Percentiles rank a stretch among this genome's conserved stretches.
Conservation (phyloP, 1,284 basidiomycete species). For the Sporisorium scitamineum region DNA sequence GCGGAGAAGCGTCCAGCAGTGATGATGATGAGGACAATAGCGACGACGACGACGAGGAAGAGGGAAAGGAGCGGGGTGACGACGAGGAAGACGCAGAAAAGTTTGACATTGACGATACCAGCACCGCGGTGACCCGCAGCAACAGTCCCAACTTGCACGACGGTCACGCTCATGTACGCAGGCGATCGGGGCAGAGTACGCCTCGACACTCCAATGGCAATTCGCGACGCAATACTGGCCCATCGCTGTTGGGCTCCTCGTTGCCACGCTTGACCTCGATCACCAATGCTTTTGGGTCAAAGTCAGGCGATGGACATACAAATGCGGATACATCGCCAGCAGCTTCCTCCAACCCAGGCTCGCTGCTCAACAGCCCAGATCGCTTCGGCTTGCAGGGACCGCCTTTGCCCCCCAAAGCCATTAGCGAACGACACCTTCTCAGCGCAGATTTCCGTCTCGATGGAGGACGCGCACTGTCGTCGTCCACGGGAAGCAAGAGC, state of each 20-base stretch:
- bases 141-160: slow-evolving; percentile 43
- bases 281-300: slow-evolving; percentile 23
- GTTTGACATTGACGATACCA: slow-evolving; percentile 67
- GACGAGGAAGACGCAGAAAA: slow-evolving; percentile 58
- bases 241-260: slow-evolving; percentile 28
- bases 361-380: slow-evolving; percentile 57
- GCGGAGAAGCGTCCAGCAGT: slow-evolving; percentile 25
- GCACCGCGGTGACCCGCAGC: slow-evolving; percentile 51
- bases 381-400: slow-evolving; percentile 63
- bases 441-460: slow-evolving; percentile 63
- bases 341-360: slow-evolving; percentile 31
- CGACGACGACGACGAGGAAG: slow-evolving; percentile 42
- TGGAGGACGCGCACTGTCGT: slow-evolving; percentile 16
- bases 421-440: slow-evolving; percentile 62
- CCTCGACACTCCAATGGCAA: slow-evolving; percentile 23
- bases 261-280: slow-evolving; percentile 44
- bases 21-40: slow-evolving; percentile 40
- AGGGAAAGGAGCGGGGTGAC: slow-evolving; percentile 35
- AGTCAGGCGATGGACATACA: slow-evolving; percentile 15
- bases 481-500: not conserved
- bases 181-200: slow-evolving; percentile 38
- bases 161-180: slow-evolving; percentile 30
- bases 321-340: slow-evolving; percentile 19
- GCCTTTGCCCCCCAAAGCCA: slow-evolving; percentile 58
- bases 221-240: slow-evolving; percentile 25